phyloP scores from a whole-genome alignment of 2,329 filamentous ascomycete species.

The Sporothrix humicola region DNA sequence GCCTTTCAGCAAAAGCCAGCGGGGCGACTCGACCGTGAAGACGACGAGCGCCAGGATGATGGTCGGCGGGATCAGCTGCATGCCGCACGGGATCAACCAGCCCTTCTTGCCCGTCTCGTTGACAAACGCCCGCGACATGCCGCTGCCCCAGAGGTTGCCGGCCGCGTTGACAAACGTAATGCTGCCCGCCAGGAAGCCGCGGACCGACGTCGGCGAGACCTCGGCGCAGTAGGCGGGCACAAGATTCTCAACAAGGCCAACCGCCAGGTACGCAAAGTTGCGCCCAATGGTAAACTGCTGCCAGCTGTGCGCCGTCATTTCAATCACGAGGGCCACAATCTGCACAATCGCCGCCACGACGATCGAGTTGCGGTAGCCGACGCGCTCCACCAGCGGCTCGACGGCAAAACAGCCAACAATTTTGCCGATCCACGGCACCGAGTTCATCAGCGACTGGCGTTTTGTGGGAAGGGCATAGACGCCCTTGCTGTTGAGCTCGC shows the following conservation, averaged over 20 bases:
- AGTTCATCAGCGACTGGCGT: constrained; percentile 35
- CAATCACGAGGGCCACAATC: constrained; percentile 34
- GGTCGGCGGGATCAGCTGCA: constrained; percentile 46
- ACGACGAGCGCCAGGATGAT: constrained; percentile 38
- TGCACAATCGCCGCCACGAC: constrained; percentile 28
- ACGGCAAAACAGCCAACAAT: constrained; percentile 29
- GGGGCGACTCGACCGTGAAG: constrained; percentile 34
- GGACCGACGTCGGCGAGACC: constrained; percentile 25
- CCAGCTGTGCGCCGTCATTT: constrained; percentile 31
- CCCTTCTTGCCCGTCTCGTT: constrained; percentile 40
- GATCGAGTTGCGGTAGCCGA: constrained; percentile 34
- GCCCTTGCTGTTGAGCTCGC: constrained; percentile 24
- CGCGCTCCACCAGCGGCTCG: constrained; percentile 32
- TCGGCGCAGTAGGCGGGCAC: constrained; percentile 33
- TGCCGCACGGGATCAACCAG: constrained; percentile 47
- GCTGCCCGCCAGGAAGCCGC: constrained; percentile 30
- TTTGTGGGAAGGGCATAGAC: constrained; percentile 27
- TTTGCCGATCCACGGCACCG: constrained; percentile 35
- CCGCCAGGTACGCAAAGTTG: constrained; percentile 41
- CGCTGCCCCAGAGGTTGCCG: constrained; percentile 33
- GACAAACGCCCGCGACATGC: constrained; percentile 39
- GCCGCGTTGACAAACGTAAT: constrained; percentile 30
- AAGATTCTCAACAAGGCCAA: constrained; percentile 34
- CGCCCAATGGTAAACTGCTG: constrained; percentile 36
- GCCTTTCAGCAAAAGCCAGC: constrained; percentile 38